phyloP scores from a whole-genome alignment of 2,329 filamentous ascomycete species.

The Cladosporium sp. region DNA sequence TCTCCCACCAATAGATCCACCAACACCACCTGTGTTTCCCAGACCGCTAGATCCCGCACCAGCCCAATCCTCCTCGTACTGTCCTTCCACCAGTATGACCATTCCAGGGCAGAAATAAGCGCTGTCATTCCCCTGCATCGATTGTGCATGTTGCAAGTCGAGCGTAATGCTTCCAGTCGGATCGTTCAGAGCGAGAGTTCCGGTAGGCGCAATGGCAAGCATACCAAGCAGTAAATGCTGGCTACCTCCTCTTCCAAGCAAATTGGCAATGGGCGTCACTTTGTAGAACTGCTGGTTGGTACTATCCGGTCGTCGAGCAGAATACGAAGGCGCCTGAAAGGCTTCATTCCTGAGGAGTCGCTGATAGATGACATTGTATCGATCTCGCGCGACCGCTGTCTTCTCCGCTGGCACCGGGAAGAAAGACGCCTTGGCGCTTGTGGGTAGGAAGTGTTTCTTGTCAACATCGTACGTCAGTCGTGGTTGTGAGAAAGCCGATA shows the following conservation, averaged over 20 bases:
- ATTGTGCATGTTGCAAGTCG: conserved; percentile 73
- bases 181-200: conserved; percentile 77
- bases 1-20: conserved; percentile 84
- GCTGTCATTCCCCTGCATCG: conserved; percentile 67
- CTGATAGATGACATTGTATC: conserved; percentile 89
- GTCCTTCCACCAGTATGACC: conserved; percentile 89
- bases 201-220: conserved; percentile 73
- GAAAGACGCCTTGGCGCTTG: conserved; percentile 37
- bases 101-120: conserved; percentile 94
- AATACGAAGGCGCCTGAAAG: conserved; percentile 78
- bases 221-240: conserved; percentile 84
- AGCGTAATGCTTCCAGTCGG: conserved; percentile 81
- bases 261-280: conserved; percentile 76
- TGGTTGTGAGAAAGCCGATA: conserved; percentile 82
- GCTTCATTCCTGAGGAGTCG: conserved; percentile 86
- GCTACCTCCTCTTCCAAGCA: conserved; percentile 73
- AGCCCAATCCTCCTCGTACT: conserved; percentile 91
- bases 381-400: conserved; percentile 78
- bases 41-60: conserved; percentile 53
- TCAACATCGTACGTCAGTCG: conserved; percentile 67
- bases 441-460: conserved; percentile 85
- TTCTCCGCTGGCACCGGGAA: conserved; percentile 76
- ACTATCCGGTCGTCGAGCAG: conserved; percentile 45
- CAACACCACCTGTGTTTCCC: conserved; percentile 74
- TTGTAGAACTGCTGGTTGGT: conserved; percentile 66